Conservation (phyloP, 2,329 filamentous ascomycete genomes). For the Cyphellophora europaea region DNA sequence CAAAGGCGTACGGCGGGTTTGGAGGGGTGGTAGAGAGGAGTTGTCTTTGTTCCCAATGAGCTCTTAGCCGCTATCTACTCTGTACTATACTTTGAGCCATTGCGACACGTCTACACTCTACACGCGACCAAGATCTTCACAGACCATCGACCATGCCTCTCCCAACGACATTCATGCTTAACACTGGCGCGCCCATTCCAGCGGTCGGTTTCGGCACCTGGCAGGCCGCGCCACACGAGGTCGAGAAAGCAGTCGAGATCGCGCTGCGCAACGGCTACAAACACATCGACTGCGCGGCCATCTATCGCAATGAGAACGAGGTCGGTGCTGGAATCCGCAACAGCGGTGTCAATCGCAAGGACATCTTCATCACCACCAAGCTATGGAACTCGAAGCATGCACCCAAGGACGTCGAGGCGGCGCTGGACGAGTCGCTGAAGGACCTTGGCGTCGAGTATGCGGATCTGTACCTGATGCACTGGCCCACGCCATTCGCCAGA, state of each 20-base stretch:
- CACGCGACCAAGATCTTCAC: too few relatives aligned
- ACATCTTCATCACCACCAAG: slow-evolving; percentile 46
- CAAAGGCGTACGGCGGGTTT: too few relatives aligned
- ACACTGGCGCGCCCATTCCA: slow-evolving; percentile 24
- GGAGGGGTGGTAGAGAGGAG: too few relatives aligned
- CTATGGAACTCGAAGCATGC: slow-evolving; percentile 50
- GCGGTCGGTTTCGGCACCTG: slow-evolving; percentile 25
- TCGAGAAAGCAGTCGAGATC: slow-evolving; percentile 37
- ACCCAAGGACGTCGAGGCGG: slow-evolving; percentile 39
- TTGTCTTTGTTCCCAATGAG: too few relatives aligned
- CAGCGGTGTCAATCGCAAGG: slow-evolving; percentile 15
- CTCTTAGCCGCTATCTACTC: too few relatives aligned
- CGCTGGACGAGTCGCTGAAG: slow-evolving; percentile 38
- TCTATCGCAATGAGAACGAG: slow-evolving; percentile 36
- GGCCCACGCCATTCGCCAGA: slow-evolving; percentile 38
- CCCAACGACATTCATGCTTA: slow-evolving; percentile 20
- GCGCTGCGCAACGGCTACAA: slow-evolving; percentile 31
- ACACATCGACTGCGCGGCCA: slow-evolving; percentile 37
- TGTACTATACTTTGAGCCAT: too few relatives aligned
- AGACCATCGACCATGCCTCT: slow-evolving; percentile 10
- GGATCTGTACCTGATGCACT: slow-evolving; percentile 44
- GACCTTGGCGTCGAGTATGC: slow-evolving; percentile 45
- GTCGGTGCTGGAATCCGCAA: slow-evolving; percentile 37
- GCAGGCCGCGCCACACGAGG: slow-evolving; percentile 33
- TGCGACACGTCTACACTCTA: too few relatives aligned